phyloP scores from a whole-genome alignment of 352 stramenopile genomes.

The Phytophthora palmivora region DNA sequence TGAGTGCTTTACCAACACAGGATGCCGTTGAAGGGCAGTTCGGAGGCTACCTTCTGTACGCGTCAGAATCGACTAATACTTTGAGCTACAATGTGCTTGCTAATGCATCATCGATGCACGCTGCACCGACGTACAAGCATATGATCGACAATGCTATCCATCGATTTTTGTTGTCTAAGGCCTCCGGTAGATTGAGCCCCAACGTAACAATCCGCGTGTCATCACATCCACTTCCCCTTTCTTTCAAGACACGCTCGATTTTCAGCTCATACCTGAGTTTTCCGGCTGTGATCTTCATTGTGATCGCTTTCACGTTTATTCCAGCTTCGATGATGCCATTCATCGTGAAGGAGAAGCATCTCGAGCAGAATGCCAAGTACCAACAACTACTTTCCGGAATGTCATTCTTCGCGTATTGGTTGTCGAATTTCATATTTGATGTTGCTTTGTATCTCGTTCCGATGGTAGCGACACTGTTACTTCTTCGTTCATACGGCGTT shows the following conservation, averaged over 20 bases:
- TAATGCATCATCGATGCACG: slow-evolving; percentile 60
- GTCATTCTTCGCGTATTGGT: slow-evolving; percentile 94
- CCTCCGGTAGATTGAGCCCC: not conserved
- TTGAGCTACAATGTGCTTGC: slow-evolving; percentile 71
- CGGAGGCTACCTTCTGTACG: slow-evolving; percentile 61
- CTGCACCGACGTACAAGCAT: slow-evolving; percentile 60
- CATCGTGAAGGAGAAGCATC: slow-evolving; percentile 96
- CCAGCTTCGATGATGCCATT: slow-evolving; percentile 94
- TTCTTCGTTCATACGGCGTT: slow-evolving; percentile 60
- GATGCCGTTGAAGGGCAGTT: slow-evolving; percentile 48
- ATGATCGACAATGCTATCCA: slow-evolving; percentile 69
- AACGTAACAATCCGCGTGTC: slow-evolving; percentile 50
- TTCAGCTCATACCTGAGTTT: slow-evolving; percentile 75
- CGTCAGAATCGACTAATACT: slow-evolving; percentile 39
- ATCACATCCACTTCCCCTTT: slow-evolving; percentile 68
- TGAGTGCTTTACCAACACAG: slow-evolving; percentile 5
- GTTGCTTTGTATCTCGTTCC: slow-evolving; percentile 90
- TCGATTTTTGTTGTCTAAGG: slow-evolving; percentile 45
- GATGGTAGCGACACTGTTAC: slow-evolving; percentile 54
- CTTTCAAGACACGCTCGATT: slow-evolving; percentile 59
- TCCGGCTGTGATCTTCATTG: slow-evolving; percentile 84
- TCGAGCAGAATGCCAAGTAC: slow-evolving; percentile 95
- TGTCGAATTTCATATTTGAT: slow-evolving; percentile 96
- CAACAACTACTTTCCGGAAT: slow-evolving; percentile 96
- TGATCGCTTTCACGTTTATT: slow-evolving; percentile 95